Base-by-base conservation (phyloP, 2,329 filamentous ascomycete genomes). In the Magnaporthiopsis rhizophila region DNA sequence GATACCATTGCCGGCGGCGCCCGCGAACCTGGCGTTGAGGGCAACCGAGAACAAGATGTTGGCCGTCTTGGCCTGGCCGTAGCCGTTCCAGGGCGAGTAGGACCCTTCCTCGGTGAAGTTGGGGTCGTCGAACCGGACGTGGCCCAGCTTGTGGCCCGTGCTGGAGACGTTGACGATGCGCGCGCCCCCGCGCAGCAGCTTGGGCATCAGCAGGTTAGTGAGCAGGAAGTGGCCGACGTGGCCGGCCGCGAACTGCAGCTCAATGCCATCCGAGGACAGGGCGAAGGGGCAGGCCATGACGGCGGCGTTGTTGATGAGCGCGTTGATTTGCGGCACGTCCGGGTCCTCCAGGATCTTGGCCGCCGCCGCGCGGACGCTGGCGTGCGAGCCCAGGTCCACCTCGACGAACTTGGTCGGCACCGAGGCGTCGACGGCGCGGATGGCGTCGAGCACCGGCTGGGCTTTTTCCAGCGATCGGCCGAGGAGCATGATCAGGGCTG, bases 31-130 rank as follows among this genome's bases (percentile, higher is more conserved):
- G 8, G 57, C 57, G 58, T 60, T 60, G 28, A 81, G 71, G 13
- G 71, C 74, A 32, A 77, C 65, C 0, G 74, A 77, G 65, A 81
- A 80, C 59, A 82, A 69, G 12, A 83, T 77, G 64, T 83, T 81
- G 3, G 80, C 81, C 36, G 80, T 80, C 71, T 84, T 84, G 68
- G 79, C 80, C 67, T 82, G 80, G 2, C 75, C 77, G 66, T 85
- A 84, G 3, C 80, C 80, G 18, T 74, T 66, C 73, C 65, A 74
- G 70, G 1, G 67, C 68, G 11, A 74, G 76, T 12, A 78, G 68
- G 26, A 72, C 69, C 64, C 75, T 74, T 21, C 77, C n/a, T 67
- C 75, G 61, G 78, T 71, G 64, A 80, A 78, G 50, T 77, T 79
- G 61, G 74, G 74, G 65, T 82, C 79, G n/a, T 79, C 75, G 63